phyloP scores from a whole-genome alignment of 2,329 filamentous ascomycete genomes.

The Fusarium staphyleae region DNA sequence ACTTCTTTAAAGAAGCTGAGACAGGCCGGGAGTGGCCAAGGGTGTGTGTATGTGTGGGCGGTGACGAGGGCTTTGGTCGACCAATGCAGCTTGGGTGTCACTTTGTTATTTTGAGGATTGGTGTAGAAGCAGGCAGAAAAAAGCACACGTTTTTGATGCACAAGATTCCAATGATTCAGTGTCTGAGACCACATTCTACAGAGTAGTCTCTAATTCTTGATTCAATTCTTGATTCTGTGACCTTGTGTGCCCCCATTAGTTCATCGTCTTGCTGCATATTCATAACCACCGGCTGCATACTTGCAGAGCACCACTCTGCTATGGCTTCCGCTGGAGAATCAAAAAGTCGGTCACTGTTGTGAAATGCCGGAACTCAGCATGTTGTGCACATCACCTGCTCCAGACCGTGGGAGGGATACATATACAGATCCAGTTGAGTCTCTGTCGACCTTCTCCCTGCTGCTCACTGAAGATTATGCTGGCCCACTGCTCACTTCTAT shows the following conservation, averaged over 20 bases:
- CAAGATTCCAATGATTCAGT: not conserved
- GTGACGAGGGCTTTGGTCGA: not conserved
- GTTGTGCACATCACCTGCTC: constrained; percentile 4
- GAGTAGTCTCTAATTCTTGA: too few species aligned
- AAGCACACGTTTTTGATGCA: not conserved
- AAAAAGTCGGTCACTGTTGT: constrained; percentile 23
- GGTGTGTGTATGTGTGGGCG: too few species aligned
- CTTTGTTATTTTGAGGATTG: not conserved
- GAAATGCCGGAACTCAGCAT: constrained; percentile 5
- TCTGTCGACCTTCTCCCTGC: not conserved
- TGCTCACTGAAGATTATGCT: not conserved
- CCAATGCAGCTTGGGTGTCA: not conserved
- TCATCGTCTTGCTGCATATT: constrained; percentile 18
- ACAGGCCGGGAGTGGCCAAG: not conserved
- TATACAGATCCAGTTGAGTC: not conserved
- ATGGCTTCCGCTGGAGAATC: not conserved
- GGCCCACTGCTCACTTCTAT: not conserved
- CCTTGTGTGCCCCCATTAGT: constrained; percentile 2
- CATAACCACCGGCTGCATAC: constrained; percentile 4
- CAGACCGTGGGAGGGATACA: not conserved
- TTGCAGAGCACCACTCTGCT: constrained; percentile 2
- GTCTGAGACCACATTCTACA: too few species aligned
- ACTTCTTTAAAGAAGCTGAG: not conserved
- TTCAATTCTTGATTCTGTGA: not conserved
- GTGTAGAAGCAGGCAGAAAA: not conserved